phyloP scores from a whole-genome alignment of 306 rosid species.

The Comarum palustre region DNA sequence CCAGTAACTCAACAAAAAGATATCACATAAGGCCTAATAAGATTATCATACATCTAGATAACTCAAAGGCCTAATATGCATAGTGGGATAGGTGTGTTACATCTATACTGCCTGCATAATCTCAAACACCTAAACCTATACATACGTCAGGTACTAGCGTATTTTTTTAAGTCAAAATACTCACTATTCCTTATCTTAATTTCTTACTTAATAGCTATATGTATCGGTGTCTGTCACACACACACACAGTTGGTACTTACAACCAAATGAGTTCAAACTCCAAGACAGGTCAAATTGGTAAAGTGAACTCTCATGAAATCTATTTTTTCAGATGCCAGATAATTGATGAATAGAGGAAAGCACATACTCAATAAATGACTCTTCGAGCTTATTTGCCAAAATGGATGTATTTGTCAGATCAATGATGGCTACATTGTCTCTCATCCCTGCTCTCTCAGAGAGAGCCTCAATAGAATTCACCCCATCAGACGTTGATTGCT shows the following conservation, averaged over 20 bases:
- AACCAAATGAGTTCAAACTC: background rate
- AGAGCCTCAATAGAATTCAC: constrained; percentile 81
- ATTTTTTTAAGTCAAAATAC: background rate
- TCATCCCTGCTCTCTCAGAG: constrained; percentile 89
- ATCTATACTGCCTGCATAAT: background rate
- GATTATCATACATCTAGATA: background rate
- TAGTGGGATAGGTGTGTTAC: background rate
- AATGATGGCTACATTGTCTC: constrained; percentile 78
- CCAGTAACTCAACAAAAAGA: background rate
- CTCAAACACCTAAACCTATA: no score
- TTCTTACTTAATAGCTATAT: background rate
- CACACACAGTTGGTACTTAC: background rate
- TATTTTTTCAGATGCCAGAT: constrained; percentile 14
- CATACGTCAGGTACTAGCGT: no score
- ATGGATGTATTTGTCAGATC: constrained; percentile 75
- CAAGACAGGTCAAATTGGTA: background rate
- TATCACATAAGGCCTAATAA: background rate
- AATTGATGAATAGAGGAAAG: constrained; percentile 12
- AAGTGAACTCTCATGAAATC: constrained; percentile 7
- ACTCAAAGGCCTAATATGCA: background rate
- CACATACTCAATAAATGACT: constrained; percentile 88
- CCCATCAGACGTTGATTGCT: constrained; percentile 54
- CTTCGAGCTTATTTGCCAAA: constrained; percentile 78
- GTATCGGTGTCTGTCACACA: no score
- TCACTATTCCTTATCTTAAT: background rate